A percentile compares a stretch with the other conserved stretches of the same genome.
Conservation (phyloP, 169 alveolate genomes). For the Plasmodium billcollinsi region DNA sequence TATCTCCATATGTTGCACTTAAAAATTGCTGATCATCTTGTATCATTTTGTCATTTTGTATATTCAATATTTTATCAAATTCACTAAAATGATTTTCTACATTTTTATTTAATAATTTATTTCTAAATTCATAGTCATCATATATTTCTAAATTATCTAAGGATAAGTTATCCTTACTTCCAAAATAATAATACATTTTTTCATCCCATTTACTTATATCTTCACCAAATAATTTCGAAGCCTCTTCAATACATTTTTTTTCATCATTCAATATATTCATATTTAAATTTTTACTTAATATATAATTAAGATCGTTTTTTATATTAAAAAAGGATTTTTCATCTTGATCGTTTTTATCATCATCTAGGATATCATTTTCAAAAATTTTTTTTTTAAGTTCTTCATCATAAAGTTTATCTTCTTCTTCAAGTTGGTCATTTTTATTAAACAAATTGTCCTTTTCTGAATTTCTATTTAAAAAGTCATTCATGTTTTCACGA, state of each 20-base stretch:
- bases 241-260: constrained; percentile 57
- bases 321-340: constrained; percentile 26
- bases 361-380: not conserved
- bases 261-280: constrained; percentile 32
- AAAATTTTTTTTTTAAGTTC: not conserved
- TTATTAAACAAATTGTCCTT: not conserved
- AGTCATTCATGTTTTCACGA: not conserved
- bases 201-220: constrained; percentile 68
- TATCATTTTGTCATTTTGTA: constrained; percentile 1
- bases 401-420: not conserved
- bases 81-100: constrained; percentile 28
- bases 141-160: constrained; percentile 42
- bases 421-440: not conserved
- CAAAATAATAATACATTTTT: constrained; percentile 73
- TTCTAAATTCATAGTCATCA: constrained; percentile 58
- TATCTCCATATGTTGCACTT: constrained; percentile 36
- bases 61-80: constrained; percentile 27
- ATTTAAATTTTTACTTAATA: constrained; percentile 44
- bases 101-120: not conserved
- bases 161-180: constrained; percentile 33
- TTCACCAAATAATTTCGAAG: constrained; percentile 75
- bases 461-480: not conserved
- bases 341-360: not conserved
- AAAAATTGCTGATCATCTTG: constrained; percentile 15
- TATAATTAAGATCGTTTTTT: constrained; percentile 24